A percentile compares a stretch with the other conserved stretches of the same genome.
phyloP scores from a whole-genome alignment of 75 land plant genomes.

The Azolla pinnata region DNA sequence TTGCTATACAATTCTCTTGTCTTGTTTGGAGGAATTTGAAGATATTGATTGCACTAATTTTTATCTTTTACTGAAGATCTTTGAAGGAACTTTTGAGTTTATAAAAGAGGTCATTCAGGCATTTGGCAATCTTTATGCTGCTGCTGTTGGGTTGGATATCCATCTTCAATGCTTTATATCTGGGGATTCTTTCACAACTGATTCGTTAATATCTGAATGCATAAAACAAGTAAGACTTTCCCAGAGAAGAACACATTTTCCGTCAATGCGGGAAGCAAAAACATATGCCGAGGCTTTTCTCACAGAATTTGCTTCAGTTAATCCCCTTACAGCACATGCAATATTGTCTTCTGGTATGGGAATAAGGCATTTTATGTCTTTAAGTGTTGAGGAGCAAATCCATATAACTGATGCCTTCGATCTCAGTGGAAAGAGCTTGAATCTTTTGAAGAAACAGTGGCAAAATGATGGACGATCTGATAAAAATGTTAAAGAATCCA shows the following conservation, averaged over 20 bases:
- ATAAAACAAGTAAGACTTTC: slow-evolving; percentile 22
- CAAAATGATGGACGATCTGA: slow-evolving; percentile 32
- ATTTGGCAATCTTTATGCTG: slow-evolving; percentile 65
- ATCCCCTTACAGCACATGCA: slow-evolving; percentile 84
- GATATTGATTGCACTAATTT: not conserved
- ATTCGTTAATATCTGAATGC: slow-evolving; percentile 50
- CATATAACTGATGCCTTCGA: slow-evolving; percentile 30
- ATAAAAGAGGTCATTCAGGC: slow-evolving; percentile 42
- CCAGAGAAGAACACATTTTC: slow-evolving; percentile 20
- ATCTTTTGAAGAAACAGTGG: slow-evolving; percentile 46
- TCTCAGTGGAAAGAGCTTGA: slow-evolving; percentile 43
- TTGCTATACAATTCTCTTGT: too few species aligned
- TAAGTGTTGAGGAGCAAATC: slow-evolving; percentile 32
- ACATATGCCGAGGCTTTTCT: slow-evolving; percentile 74
- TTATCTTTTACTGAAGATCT: slow-evolving; percentile 43
- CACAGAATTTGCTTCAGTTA: slow-evolving; percentile 71
- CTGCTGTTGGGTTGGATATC: slow-evolving; percentile 64
- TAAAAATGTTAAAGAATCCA: not conserved
- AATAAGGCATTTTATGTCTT: slow-evolving; percentile 47
- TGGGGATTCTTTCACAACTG: slow-evolving; percentile 41
- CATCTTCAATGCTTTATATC: slow-evolving; percentile 67
- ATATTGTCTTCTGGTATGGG: slow-evolving; percentile 42
- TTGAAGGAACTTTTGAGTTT: slow-evolving; percentile 69
- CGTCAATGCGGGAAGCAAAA: slow-evolving; percentile 63
- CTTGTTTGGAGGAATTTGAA: too few species aligned